These are phyloP conservation scores for Cunninghamia lanceolata DNA, from an alignment of 75 land plant genomes.

Conservation along the genomic window DNA sequence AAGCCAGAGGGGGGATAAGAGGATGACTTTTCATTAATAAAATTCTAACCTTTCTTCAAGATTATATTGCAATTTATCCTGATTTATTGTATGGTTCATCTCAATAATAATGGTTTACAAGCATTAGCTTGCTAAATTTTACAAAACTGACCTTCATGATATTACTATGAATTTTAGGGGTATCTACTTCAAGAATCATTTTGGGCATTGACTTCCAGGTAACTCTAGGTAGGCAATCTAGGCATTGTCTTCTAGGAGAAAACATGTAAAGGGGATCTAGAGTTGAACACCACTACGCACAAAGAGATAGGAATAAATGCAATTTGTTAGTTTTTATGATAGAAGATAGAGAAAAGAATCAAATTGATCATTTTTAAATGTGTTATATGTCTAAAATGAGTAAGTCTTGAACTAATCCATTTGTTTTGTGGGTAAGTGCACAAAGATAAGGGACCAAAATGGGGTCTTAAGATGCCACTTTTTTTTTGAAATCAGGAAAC, in stretches of 20 bases:
- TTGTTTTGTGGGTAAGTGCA: too few species aligned
- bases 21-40: neutral
- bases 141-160: neutral
- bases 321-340: too few species aligned
- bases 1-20: too few species aligned
- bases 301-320: neutral
- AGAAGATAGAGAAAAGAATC: neutral
- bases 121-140: neutral
- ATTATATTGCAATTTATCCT: neutral
- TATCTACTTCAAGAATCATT: neutral
- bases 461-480: too few species aligned
- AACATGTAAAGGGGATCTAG: too few species aligned
- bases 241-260: too few species aligned
- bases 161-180: neutral
- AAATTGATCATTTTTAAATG: too few species aligned
- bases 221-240: neutral
- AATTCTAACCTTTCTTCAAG: neutral
- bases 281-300: neutral
- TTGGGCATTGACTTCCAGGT: neutral
- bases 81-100: neutral
- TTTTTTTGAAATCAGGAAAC: too few species aligned
- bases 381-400: neutral
- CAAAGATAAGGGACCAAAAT: too few species aligned
- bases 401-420: neutral
- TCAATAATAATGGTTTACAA: too few species aligned